Evolutionary conservation across 345 rosid species (phyloP), one percentile per base, ranked within the genome.

Genomic region (Syzygium oleosum): DNA sequence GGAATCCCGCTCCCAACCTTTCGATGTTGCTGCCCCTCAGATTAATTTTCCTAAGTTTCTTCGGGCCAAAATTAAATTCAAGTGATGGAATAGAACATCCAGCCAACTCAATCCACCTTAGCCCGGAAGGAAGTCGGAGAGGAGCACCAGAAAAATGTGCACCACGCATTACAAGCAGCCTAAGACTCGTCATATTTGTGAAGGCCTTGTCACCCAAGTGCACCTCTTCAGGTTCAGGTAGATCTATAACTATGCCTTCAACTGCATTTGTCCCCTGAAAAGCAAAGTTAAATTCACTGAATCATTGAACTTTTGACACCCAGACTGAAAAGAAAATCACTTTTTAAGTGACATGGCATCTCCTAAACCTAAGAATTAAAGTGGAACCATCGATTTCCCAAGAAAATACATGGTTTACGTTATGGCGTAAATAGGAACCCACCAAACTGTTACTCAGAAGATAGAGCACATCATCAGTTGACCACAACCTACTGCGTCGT

Each of bases 381-480:
- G 65, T 59, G 31, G 65, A 59, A 0, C 65, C 31, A 59, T 59
- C 65, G 16, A 59, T 59, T 27, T 59, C 31, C 27, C 65, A 25
- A 27, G 27, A 52, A 59, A 59, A 59, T 59, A 27, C 0, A 59
- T 14, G 65, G 12, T 59, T 25, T 59, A 59, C 31, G 1, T 59
- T 27, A 27, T 59, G 65, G 15, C 10, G 0, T 59, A 15, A 27
- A 59, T 59, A 5, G 65, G 65, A 59, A 27, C 65, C 16, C 5
- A 59, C 65, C 65, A 59, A 59, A 0, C 65, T 0, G 65, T 59
- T 59, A 9, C 65, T 0, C 31, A 59, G 65, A 59, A 59, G 31
- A 25, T 25, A 27, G 12, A 59, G 65, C 65, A 59, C 65, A 0
- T 59, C 65, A 0, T 59, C 0, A 27, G 27, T 27, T 25, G 31